Conservation (phyloP, 768 basidiomycete genomes). For the Tulasnella sp. region DNA sequence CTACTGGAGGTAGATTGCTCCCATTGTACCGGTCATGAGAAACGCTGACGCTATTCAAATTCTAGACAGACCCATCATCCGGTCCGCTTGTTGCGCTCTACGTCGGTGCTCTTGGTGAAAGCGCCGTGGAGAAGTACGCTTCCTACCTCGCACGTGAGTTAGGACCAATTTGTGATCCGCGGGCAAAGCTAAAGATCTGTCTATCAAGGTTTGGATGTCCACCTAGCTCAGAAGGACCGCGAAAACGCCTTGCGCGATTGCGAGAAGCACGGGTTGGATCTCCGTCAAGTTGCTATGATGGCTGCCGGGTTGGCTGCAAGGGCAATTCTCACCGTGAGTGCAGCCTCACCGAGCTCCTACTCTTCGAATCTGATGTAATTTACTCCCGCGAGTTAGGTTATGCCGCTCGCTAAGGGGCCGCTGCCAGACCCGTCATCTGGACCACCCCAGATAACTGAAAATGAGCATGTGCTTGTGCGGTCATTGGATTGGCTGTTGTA, state of each 20-base stretch:
- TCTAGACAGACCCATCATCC: slow-evolving; percentile 48
- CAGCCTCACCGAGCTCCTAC: slow-evolving; percentile 45
- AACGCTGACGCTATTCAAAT: not conserved
- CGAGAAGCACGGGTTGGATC: slow-evolving; percentile 78
- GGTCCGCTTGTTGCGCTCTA: slow-evolving; percentile 88
- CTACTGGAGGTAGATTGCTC: slow-evolving; percentile 66
- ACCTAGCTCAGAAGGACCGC: slow-evolving; percentile 48
- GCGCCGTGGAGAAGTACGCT: slow-evolving; percentile 89
- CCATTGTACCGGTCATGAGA: not conserved
- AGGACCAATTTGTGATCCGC: too few species aligned
- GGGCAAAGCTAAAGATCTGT: not conserved
- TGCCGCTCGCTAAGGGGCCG: slow-evolving; percentile 54
- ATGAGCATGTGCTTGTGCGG: slow-evolving; percentile 66
- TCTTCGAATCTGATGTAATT: slow-evolving; percentile 13
- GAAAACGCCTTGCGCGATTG: slow-evolving; percentile 68
- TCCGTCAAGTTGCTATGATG: slow-evolving; percentile 70
- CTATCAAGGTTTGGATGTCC: slow-evolving; percentile 17
- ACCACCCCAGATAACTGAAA: slow-evolving; percentile 50
- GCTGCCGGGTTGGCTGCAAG: slow-evolving; percentile 57
- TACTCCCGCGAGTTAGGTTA: slow-evolving; percentile 41
- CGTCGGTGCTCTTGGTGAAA: slow-evolving; percentile 83
- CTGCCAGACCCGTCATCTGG: slow-evolving; percentile 62
- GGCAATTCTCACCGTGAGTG: slow-evolving; percentile 41
- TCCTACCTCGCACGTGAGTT: slow-evolving; percentile 65
- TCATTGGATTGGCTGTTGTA: slow-evolving; percentile 94